Percentiles rank a stretch among this genome's conserved stretches.
Conservation (phyloP, 225 moss, liverwort and hornwort genomes). For the Ulota crispa region DNA sequence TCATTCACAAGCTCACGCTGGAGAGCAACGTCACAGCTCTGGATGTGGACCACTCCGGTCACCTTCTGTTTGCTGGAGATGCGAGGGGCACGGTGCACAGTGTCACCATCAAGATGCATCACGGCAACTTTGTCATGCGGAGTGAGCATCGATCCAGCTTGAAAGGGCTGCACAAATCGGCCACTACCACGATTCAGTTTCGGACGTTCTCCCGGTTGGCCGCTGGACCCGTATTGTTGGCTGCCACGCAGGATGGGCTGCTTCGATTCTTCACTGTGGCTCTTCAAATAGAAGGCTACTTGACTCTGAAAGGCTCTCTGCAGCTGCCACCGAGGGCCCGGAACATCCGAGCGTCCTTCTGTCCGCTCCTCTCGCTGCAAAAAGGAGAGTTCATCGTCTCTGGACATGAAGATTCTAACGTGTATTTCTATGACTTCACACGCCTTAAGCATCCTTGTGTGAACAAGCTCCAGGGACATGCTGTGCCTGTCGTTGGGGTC, state of each 20-base stretch:
- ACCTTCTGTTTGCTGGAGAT: conserved; percentile 89
- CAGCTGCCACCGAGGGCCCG: conserved; percentile 84
- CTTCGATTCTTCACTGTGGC: conserved; percentile 94
- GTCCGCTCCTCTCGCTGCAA: conserved; percentile 90
- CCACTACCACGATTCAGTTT: conserved; percentile 85
- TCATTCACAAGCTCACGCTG: conserved; percentile 79
- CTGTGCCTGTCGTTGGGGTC: conserved; percentile 91
- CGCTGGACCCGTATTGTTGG: conserved; percentile 83
- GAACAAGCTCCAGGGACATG: conserved; percentile 96
- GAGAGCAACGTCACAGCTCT: conserved; percentile 88
- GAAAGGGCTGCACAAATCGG: conserved; percentile 74
- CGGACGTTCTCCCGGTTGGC: conserved; percentile 85
- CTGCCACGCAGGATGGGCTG: conserved; percentile 89
- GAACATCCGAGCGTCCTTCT: conserved; percentile 90
- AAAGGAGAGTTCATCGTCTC: conserved; percentile 94
- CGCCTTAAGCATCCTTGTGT: conserved; percentile 92
- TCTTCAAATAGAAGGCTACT: conserved; percentile 82
- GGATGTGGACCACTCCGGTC: conserved; percentile 80
- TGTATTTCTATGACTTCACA: conserved; percentile 96
- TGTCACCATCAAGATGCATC: conserved; percentile 74
- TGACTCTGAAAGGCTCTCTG: conserved; percentile 84
- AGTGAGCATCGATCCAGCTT: conserved; percentile 73
- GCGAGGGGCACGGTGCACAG: conserved; percentile 87
- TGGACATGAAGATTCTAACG: conserved; percentile 91
- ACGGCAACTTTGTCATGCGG: conserved; percentile 68